A percentile compares a stretch with the other conserved stretches of the same genome.
These are phyloP conservation scores for Agrocybe pediades DNA, from an alignment of 768 basidiomycete genomes.

Conservation along the genomic window DNA sequence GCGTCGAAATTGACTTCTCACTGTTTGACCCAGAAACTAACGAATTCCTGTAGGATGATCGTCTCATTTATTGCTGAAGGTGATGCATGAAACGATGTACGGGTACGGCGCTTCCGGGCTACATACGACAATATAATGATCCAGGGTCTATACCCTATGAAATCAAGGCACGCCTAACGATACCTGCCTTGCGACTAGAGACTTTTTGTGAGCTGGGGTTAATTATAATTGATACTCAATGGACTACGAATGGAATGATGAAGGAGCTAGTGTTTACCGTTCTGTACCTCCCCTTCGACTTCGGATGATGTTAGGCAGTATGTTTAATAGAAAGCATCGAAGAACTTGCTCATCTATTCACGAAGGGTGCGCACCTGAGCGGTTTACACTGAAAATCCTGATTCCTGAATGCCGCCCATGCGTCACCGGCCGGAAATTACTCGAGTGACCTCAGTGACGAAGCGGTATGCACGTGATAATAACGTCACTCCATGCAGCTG, in stretches of 20 bases:
- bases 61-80: constrained; percentile 79
- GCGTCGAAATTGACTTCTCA: constrained; percentile 35
- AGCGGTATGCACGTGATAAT: constrained; percentile 9
- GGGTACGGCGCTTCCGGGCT: too few relatives aligned
- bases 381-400: too few relatives aligned
- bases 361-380: too few relatives aligned
- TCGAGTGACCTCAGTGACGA: neutral
- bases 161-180: neutral
- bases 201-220: constrained; percentile 2
- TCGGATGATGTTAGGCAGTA: too few relatives aligned
- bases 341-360: too few relatives aligned
- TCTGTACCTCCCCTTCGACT: neutral
- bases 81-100: constrained; percentile 36
- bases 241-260: neutral
- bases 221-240: constrained; percentile 4
- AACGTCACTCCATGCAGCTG: constrained; percentile 16
- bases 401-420: too few relatives aligned
- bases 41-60: constrained; percentile 61
- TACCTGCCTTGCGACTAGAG: constrained; percentile 5
- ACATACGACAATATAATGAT: constrained; percentile 10
- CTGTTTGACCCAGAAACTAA: constrained; percentile 4
- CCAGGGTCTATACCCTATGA: constrained; percentile 8
- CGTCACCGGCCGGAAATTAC: neutral
- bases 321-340: too few relatives aligned
- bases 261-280: neutral